phyloP scores from a whole-genome alignment of 148 eudicot species.

The Chenopodium album region DNA sequence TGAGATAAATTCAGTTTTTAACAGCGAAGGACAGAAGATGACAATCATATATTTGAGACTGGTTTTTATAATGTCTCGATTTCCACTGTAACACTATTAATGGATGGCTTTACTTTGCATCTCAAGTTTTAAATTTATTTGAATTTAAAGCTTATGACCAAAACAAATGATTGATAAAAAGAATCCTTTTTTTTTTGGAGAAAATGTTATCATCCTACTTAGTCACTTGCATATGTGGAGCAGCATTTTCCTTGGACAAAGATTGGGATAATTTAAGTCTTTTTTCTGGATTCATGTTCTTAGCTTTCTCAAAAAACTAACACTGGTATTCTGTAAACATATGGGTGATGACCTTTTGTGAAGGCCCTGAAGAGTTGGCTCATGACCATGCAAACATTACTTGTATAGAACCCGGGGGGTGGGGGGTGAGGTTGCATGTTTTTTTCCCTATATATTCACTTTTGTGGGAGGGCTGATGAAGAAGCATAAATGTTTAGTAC shows the following conservation, averaged over 20 bases:
- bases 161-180: not conserved
- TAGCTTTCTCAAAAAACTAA: not conserved
- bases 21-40: not conserved
- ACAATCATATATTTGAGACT: not conserved
- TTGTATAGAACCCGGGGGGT: not conserved
- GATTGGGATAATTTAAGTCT: not conserved
- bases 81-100: not conserved
- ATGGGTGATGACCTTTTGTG: not conserved
- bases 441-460: not conserved
- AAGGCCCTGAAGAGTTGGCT: not conserved
- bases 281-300: not conserved
- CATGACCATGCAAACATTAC: not conserved
- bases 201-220: not conserved
- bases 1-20: not conserved
- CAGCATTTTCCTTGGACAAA: not conserved
- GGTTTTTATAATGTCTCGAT: not conserved
- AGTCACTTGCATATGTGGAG: not conserved
- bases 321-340: not conserved
- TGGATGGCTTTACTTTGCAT: not conserved
- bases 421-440: not conserved
- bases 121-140: not conserved
- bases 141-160: not conserved
- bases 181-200: too few species aligned
- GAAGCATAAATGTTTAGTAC: not conserved
- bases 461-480: not conserved